Conservation (phyloP, 225 moss, liverwort and hornwort genomes). For the Straminergon stramineum region DNA sequence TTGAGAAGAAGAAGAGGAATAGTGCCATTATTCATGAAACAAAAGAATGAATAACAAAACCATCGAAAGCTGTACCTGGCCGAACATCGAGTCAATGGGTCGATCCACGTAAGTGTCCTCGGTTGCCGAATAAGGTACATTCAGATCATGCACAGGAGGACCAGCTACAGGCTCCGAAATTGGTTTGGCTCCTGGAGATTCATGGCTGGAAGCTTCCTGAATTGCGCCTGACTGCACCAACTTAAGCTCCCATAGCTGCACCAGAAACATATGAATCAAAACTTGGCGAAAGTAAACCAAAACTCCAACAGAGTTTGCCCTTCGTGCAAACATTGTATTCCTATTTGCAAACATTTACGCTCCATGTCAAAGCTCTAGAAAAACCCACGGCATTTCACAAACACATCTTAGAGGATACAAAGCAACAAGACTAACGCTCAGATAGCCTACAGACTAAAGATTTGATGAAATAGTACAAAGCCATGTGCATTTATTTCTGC, state of each 20-base stretch:
- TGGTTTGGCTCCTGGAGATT: constrained; percentile 14
- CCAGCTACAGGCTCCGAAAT: constrained; percentile 8
- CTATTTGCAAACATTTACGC: neutral
- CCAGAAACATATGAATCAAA: neutral
- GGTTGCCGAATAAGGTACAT: constrained; percentile 60
- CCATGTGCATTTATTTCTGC: neutral
- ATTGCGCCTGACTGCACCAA: constrained; percentile 78
- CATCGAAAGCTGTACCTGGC: neutral
- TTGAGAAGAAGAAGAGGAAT: neutral
- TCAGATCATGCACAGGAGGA: constrained; percentile 67
- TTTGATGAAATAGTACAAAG: neutral
- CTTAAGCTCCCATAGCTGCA: constrained; percentile 89
- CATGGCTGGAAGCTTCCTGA: constrained; percentile 22
- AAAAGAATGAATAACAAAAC: neutral
- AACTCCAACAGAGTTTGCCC: neutral
- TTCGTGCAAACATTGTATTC: neutral
- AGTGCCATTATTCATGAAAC: neutral
- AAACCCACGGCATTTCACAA: neutral
- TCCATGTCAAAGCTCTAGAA: neutral
- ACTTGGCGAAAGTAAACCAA: neutral
- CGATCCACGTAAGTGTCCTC: constrained; percentile 59
- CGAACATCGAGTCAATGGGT: constrained; percentile 1
- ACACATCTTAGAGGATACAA: neutral
- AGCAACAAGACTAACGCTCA: neutral
- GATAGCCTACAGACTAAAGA: neutral